These are phyloP conservation scores for Raffaelea deltoideospora DNA, from an alignment of 2,329 filamentous ascomycete species.

Conservation along the genomic window DNA sequence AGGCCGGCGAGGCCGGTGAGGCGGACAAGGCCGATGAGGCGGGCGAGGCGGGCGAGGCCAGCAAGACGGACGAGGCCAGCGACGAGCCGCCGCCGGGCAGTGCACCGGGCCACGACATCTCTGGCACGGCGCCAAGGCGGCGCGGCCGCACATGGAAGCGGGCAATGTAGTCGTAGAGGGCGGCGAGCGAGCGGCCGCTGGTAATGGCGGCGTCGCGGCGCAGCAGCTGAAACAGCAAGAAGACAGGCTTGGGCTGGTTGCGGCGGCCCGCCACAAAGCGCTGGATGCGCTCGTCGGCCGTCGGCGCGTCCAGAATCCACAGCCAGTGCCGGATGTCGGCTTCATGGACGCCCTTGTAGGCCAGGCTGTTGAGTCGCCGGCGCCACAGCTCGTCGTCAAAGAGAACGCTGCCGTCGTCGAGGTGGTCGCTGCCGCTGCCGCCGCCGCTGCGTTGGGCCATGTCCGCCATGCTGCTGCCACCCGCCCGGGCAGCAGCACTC, in stretches of 20 bases:
- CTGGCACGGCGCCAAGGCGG: too few relatives aligned
- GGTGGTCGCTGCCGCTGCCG: too few relatives aligned
- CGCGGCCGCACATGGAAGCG: conserved; percentile 7
- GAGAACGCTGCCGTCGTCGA: too few relatives aligned
- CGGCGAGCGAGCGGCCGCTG: conserved; percentile 15
- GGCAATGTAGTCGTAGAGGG: conserved; percentile 18
- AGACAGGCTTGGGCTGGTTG: conserved; percentile 21
- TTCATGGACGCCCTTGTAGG: conserved; percentile 17
- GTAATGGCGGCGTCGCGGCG: conserved; percentile 18
- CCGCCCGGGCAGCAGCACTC: too few relatives aligned
- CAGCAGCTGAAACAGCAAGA: conserved; percentile 22
- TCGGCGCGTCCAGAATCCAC: conserved; percentile 22
- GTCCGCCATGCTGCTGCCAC: conserved; percentile 10
- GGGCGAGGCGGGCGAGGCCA: not conserved
- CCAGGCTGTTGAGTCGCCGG: conserved; percentile 15
- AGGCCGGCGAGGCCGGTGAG: not conserved
- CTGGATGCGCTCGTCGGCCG: conserved; percentile 19
- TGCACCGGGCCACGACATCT: too few relatives aligned
- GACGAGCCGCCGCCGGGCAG: too few relatives aligned
- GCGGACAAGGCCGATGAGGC: conserved; percentile 5
- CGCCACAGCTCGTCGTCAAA: conserved; percentile 16
- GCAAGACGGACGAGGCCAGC: not conserved
- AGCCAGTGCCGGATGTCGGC: conserved; percentile 23
- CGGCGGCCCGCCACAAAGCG: conserved; percentile 18
- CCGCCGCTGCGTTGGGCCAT: too few relatives aligned